These are phyloP conservation scores for Pestalotiopsis sp. DNA, from an alignment of 2,329 filamentous ascomycete genomes.

Conservation along the genomic window DNA sequence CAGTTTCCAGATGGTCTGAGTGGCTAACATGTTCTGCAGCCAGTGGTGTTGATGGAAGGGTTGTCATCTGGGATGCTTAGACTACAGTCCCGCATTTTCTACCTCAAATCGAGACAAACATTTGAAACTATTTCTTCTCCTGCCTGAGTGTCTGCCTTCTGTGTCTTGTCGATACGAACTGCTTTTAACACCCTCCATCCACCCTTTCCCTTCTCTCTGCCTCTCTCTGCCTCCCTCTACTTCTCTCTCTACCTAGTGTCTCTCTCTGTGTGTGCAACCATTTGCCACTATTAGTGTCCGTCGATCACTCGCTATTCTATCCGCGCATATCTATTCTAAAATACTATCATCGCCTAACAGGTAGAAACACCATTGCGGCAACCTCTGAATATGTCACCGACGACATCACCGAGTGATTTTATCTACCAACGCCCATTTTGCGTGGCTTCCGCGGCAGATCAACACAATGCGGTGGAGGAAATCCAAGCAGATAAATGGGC, in stretches of 20 bases:
- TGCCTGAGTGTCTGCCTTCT: neutral
- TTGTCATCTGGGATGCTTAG: slow-evolving; percentile 77
- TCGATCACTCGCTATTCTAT: too few species aligned
- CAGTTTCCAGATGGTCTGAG: slow-evolving; percentile 19
- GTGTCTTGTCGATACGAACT: neutral
- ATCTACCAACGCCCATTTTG: slow-evolving; percentile 10
- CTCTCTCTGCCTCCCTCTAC: neutral
- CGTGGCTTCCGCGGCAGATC: neutral
- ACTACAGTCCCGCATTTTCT: slow-evolving; percentile 19
- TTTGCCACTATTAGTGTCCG: too few species aligned
- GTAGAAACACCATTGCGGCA: neutral
- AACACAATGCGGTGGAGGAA: neutral
- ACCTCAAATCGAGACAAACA: slow-evolving; percentile 13
- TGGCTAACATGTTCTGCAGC: slow-evolving; percentile 50
- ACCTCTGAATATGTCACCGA: slow-evolving; percentile 13
- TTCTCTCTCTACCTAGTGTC: neutral
- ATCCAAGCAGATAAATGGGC: too few species aligned
- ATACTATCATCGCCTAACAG: neutral
- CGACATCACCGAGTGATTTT: slow-evolving; percentile 20
- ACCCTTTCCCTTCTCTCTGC: neutral
- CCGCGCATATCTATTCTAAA: neutral
- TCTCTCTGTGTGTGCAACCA: too few species aligned
- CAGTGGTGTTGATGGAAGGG: slow-evolving; percentile 79
- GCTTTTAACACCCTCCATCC: neutral
- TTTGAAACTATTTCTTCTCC: neutral